Evolutionary conservation across 495 filamentous ascomycete species (phyloP).

Genomic region (Daldinia childiae): DNA sequence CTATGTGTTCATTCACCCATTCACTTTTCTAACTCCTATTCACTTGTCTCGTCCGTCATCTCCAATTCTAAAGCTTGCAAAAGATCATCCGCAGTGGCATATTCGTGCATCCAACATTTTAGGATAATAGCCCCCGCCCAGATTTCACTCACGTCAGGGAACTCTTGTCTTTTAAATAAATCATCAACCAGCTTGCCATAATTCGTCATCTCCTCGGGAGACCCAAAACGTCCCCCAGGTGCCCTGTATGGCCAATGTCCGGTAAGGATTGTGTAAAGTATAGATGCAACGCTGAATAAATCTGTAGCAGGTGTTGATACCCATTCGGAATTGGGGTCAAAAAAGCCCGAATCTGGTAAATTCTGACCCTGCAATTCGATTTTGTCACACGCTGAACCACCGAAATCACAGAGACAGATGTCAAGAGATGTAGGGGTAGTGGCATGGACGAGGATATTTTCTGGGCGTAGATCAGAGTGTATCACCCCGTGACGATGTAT

Average conservation of each 20-base stretch:
- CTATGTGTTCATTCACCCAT: no score
- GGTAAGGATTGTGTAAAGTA: not conserved
- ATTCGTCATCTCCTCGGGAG: not conserved
- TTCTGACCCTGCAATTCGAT: not conserved
- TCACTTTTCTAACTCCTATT: no score
- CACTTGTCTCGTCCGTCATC: no score
- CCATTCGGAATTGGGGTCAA: not conserved
- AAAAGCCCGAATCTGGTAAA: not conserved
- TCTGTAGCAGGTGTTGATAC: not conserved
- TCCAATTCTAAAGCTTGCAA: not conserved
- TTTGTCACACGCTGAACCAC: not conserved
- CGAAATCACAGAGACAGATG: not conserved
- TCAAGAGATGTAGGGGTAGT: not conserved
- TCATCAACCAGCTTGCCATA: not conserved
- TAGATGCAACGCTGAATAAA: not conserved
- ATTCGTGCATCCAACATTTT: not conserved
- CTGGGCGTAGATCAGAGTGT: not conserved
- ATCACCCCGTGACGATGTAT: not conserved
- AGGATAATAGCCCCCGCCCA: not conserved
- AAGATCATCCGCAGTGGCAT: not conserved
- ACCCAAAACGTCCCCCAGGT: not conserved
- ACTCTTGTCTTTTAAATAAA: not conserved
- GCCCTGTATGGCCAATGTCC: not conserved
- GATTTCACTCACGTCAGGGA: not conserved
- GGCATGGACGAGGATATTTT: not conserved